A percentile compares a stretch with the other conserved stretches of the same genome.
phyloP scores from a whole-genome alignment of 768 basidiomycete species.

The Termitomyces sp. region DNA sequence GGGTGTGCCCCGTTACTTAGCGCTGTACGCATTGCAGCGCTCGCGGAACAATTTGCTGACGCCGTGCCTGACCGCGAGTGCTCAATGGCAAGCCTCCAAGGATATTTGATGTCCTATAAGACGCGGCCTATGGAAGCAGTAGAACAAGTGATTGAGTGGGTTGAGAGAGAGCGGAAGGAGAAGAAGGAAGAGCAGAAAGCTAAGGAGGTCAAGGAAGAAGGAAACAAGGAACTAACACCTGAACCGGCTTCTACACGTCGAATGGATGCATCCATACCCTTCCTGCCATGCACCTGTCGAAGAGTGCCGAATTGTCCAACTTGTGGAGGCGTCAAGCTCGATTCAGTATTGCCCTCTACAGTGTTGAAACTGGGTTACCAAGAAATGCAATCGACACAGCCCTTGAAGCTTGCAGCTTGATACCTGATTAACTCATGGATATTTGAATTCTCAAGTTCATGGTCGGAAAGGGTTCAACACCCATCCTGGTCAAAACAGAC shows the following conservation, averaged over 20 bases:
- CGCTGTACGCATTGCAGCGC: slow-evolving; percentile 23
- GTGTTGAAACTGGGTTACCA: not conserved
- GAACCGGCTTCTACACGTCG: not conserved
- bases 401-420: not conserved
- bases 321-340: slow-evolving; percentile 3
- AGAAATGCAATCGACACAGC: not conserved
- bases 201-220: slow-evolving; percentile 4
- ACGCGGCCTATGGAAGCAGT: slow-evolving; percentile 46
- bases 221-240: not conserved
- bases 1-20: slow-evolving; percentile 30
- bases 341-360: not conserved
- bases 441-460: not conserved
- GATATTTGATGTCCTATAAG: slow-evolving; percentile 58
- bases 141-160: slow-evolving; percentile 32
- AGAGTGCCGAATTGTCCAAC: not conserved
- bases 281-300: not conserved
- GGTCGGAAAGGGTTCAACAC: not conserved
- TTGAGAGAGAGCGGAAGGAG: slow-evolving; percentile 31
- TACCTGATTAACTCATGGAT: not conserved
- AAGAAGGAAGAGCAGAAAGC: slow-evolving; percentile 19
- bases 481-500: not conserved
- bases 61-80: slow-evolving; percentile 33
- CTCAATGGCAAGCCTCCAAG: slow-evolving; percentile 35
- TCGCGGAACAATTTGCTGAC: slow-evolving; percentile 46
- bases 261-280: not conserved